Evolutionary conservation across 2,329 filamentous ascomycete species (phyloP).

Genomic region (Anthostomella pinea): DNA sequence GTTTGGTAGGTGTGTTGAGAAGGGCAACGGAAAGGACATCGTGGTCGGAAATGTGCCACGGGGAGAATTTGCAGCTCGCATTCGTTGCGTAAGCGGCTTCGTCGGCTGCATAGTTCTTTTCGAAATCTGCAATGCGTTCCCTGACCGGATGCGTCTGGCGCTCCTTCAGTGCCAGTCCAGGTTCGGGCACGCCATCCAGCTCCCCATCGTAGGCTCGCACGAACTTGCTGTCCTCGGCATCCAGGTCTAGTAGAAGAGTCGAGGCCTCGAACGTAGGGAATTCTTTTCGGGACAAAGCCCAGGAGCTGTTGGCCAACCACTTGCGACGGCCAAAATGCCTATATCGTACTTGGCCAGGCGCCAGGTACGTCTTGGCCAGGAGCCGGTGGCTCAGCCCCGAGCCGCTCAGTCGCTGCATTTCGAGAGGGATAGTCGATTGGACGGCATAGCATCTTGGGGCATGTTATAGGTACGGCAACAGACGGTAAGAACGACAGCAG

Average conservation of each 20-base stretch:
- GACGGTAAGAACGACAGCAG: too few species aligned
- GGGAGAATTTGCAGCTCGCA: constrained; percentile 15
- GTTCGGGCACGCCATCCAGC: constrained; percentile 31
- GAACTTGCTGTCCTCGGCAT: constrained; percentile 42
- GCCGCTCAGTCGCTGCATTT: constrained; percentile 22
- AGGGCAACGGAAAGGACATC: constrained; percentile 44
- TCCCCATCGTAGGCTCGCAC: constrained; percentile 41
- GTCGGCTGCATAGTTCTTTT: constrained; percentile 18
- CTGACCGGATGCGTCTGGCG: constrained; percentile 31
- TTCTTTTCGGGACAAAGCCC: constrained; percentile 12
- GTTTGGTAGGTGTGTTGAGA: constrained; percentile 3
- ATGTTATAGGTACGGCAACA: too few species aligned
- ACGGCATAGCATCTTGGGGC: too few species aligned
- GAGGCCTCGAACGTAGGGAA: constrained; percentile 35
- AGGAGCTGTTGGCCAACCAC: too few species aligned
- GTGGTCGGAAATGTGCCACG: constrained; percentile 40
- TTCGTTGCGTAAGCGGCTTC: constrained; percentile 13
- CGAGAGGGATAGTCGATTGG: too few species aligned
- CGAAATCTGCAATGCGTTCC: constrained; percentile 30
- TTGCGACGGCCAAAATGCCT: constrained; percentile 6
- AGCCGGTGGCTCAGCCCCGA: constrained; percentile 11
- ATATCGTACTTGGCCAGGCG: constrained; percentile 11
- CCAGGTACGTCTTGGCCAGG: constrained; percentile 6
- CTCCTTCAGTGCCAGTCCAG: constrained; percentile 4
- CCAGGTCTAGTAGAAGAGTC: constrained; percentile 48